phyloP scores from a whole-genome alignment of 495 filamentous ascomycete species.

The Penicillium antarcticum region DNA sequence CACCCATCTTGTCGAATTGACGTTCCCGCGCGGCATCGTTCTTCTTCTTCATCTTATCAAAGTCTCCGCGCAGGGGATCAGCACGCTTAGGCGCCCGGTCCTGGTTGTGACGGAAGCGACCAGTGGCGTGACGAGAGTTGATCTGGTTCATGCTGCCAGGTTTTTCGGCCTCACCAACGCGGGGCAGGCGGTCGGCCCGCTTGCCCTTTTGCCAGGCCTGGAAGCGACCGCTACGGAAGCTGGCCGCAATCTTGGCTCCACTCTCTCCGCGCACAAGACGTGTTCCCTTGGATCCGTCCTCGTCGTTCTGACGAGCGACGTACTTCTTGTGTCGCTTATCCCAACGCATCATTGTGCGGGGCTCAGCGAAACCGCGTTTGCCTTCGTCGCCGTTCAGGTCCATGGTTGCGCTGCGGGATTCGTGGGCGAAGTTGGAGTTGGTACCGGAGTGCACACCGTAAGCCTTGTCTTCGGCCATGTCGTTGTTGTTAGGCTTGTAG shows the following conservation, averaged over 20 bases:
- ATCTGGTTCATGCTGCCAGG: constrained; percentile 17
- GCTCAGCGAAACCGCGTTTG: constrained; percentile 68
- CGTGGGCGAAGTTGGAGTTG: constrained; percentile 72
- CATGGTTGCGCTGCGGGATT: constrained; percentile 79
- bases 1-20: constrained; percentile 24
- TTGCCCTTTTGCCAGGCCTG: constrained; percentile 86
- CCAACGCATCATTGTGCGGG: constrained; percentile 79
- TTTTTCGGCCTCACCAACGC: constrained; percentile 76
- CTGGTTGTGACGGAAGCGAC: constrained; percentile 69
- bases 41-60: constrained; percentile 84
- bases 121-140: constrained; percentile 19
- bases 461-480: constrained; percentile 78
- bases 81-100: constrained; percentile 88
- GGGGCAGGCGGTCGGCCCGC: constrained; percentile 70
- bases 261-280: constrained; percentile 85
- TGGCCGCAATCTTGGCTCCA: constrained; percentile 92
- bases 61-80: constrained; percentile 87
- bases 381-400: constrained; percentile 86
- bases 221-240: constrained; percentile 89
- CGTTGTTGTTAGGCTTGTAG: constrained; percentile 75
- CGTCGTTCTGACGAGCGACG: constrained; percentile 83
- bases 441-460: constrained; percentile 88
- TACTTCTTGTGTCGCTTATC: constrained; percentile 97
- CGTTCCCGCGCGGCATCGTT: constrained; percentile 82
- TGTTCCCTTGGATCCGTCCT: constrained; percentile 84